A percentile compares a stretch with the other conserved stretches of the same genome.
These are phyloP conservation scores for Coprinellus micaceus DNA, from an alignment of 768 basidiomycete species.

Conservation along the genomic window DNA sequence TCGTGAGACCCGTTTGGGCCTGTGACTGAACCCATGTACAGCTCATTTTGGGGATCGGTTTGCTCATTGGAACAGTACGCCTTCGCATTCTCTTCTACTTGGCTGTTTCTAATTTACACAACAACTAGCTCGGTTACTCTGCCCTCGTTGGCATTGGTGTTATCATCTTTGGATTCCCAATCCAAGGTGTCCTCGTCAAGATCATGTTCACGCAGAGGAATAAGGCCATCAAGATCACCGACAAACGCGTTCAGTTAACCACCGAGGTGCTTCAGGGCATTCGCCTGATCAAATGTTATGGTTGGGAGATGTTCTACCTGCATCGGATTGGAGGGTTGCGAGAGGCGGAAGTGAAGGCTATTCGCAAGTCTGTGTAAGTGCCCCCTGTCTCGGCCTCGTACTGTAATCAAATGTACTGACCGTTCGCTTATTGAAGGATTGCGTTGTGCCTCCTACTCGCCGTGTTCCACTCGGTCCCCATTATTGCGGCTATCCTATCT, in stretches of 20 bases:
- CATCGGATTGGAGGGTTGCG: conserved; percentile 39
- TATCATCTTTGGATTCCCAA: conserved; percentile 53
- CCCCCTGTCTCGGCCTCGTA: not conserved
- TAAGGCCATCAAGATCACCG: conserved; percentile 62
- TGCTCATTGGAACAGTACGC: conserved; percentile 48
- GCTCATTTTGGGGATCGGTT: conserved; percentile 54
- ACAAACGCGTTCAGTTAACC: conserved; percentile 61
- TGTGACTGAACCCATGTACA: too few species aligned
- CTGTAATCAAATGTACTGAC: not conserved
- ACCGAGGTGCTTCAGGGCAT: conserved; percentile 66
- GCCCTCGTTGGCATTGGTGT: conserved; percentile 63
- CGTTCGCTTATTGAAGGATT: conserved; percentile 24
- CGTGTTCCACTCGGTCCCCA: conserved; percentile 47
- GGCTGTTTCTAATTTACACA: too few species aligned
- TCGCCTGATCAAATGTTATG: conserved; percentile 61
- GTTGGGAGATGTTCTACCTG: conserved; percentile 53
- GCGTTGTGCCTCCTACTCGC: conserved; percentile 37
- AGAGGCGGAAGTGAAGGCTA: conserved; percentile 34
- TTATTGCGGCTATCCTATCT: conserved; percentile 46
- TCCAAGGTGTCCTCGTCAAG: conserved; percentile 50
- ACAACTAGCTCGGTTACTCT: conserved; percentile 59
- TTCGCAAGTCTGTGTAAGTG: conserved; percentile 39
- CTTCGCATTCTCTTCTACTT: too few species aligned
- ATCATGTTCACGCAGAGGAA: conserved; percentile 51
- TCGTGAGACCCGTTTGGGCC: too few species aligned